These are phyloP conservation scores for Leishmania martiniquensis DNA, from an alignment of 208 protist genomes.

Conservation along the genomic window DNA sequence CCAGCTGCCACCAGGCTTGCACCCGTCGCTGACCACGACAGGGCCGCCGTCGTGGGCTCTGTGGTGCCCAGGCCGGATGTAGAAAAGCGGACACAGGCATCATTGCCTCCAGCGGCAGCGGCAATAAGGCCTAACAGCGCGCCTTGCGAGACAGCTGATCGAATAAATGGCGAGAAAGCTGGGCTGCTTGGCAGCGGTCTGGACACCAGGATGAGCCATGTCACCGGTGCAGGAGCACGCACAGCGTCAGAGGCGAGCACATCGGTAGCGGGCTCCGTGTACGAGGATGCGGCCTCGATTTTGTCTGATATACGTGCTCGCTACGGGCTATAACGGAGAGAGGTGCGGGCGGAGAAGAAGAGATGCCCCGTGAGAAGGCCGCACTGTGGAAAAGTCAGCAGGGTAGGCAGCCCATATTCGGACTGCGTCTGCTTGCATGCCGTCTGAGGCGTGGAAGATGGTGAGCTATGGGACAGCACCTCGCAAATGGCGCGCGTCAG, in stretches of 20 bases:
- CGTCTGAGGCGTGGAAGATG: background rate
- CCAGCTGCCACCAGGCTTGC: background rate
- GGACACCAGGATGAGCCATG: background rate
- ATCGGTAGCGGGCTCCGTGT: slow-evolving; percentile 19
- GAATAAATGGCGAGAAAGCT: background rate
- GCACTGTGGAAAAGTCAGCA: background rate
- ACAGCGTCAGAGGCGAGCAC: slow-evolving; percentile 10
- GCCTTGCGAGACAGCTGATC: background rate
- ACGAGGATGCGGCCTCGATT: slow-evolving; percentile 54
- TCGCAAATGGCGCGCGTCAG: background rate
- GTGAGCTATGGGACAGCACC: background rate
- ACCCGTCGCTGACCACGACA: too few relatives aligned
- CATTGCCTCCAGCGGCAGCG: background rate
- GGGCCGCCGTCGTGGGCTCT: background rate
- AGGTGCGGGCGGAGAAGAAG: background rate
- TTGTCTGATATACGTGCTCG: slow-evolving; percentile 49
- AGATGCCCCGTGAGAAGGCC: background rate
- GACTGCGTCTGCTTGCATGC: background rate
- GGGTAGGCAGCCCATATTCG: background rate
- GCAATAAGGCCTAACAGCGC: too few relatives aligned
- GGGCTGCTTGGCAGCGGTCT: background rate
- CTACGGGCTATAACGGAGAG: slow-evolving; percentile 37
- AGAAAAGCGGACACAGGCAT: background rate
- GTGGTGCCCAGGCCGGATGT: background rate
- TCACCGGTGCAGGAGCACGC: background rate